Conservation (phyloP, 1,284 basidiomycete species). For the Fistulina hepatica region DNA sequence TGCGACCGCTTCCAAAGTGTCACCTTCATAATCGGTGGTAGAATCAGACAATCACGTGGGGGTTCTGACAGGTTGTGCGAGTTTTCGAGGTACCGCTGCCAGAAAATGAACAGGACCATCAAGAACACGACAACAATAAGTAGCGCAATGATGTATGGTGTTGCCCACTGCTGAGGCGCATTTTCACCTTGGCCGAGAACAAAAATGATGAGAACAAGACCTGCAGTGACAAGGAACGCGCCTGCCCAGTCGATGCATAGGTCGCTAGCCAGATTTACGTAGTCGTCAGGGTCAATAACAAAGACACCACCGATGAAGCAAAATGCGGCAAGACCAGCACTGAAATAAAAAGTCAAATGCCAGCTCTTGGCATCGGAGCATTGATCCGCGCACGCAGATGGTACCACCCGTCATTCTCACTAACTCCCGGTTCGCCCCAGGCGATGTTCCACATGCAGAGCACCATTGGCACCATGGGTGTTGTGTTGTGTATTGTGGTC, state of each 20-base stretch:
- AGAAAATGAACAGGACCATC: conserved; percentile 49
- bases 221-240: conserved; percentile 59
- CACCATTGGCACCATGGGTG: too few relatives aligned
- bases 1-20: conserved; percentile 58
- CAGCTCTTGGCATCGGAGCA: conserved; percentile 29
- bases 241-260: conserved; percentile 75
- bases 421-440: too few relatives aligned
- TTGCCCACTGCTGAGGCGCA: conserved; percentile 61
- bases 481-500: too few relatives aligned
- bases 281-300: conserved; percentile 41
- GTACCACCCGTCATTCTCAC: too few relatives aligned
- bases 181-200: conserved; percentile 63
- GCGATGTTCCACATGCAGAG: too few relatives aligned
- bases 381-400: too few relatives aligned
- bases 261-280: conserved; percentile 33
- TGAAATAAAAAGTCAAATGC: conserved; percentile 45
- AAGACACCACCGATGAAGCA: conserved; percentile 38
- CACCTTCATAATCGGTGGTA: conserved; percentile 62
- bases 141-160: conserved; percentile 53
- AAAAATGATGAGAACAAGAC: conserved; percentile 70
- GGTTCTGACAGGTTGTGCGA: conserved; percentile 16
- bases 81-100: conserved; percentile 36
- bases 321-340: conserved; percentile 38
- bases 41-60: conserved; percentile 26
- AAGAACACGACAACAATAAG: conserved; percentile 56